These are phyloP conservation scores for Rostrohypoxylon terebratum DNA, from an alignment of 495 filamentous ascomycete species.

Conservation along the genomic window DNA sequence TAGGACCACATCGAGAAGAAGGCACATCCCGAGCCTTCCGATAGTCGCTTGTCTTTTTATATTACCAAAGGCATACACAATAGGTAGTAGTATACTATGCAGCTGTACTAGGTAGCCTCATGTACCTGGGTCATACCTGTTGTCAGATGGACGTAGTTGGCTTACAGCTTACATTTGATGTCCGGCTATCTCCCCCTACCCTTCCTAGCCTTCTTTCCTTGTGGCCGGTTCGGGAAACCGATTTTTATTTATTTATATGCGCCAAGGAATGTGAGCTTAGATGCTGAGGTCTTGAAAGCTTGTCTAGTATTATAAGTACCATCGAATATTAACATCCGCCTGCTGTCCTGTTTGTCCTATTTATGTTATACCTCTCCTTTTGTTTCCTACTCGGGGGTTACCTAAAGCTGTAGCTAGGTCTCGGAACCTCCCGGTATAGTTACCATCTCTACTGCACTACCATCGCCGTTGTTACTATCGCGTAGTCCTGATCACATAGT, in stretches of 20 bases:
- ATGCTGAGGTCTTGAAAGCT: slow-evolving; percentile 9
- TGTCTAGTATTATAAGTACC: neutral
- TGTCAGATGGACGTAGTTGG: neutral
- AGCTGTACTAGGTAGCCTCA: neutral
- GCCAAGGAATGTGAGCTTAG: slow-evolving; percentile 30
- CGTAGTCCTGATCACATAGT: slow-evolving; percentile 3
- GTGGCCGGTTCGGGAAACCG: slow-evolving; percentile 2
- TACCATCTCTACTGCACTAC: neutral
- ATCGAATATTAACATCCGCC: slow-evolving; percentile 1
- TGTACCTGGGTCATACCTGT: neutral
- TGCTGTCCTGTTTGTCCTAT: slow-evolving; percentile 5
- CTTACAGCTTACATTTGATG: slow-evolving; percentile 3
- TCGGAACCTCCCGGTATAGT: slow-evolving; percentile 15
- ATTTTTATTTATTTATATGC: slow-evolving; percentile 35
- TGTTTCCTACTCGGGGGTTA: slow-evolving; percentile 5
- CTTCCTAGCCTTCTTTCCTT: slow-evolving; percentile 4
- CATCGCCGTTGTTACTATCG: slow-evolving; percentile 11
- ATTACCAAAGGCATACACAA: neutral
- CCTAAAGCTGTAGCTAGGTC: slow-evolving; percentile 20
- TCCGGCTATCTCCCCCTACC: neutral
- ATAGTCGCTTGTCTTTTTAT: slow-evolving; percentile 1
- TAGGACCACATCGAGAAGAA: slow-evolving; percentile 10
- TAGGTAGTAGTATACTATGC: neutral
- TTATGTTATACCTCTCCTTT: neutral
- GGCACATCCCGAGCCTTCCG: slow-evolving; percentile 37